These are phyloP conservation scores for Suillus subalutaceus DNA, from an alignment of 768 basidiomycete genomes.

Conservation along the genomic window DNA sequence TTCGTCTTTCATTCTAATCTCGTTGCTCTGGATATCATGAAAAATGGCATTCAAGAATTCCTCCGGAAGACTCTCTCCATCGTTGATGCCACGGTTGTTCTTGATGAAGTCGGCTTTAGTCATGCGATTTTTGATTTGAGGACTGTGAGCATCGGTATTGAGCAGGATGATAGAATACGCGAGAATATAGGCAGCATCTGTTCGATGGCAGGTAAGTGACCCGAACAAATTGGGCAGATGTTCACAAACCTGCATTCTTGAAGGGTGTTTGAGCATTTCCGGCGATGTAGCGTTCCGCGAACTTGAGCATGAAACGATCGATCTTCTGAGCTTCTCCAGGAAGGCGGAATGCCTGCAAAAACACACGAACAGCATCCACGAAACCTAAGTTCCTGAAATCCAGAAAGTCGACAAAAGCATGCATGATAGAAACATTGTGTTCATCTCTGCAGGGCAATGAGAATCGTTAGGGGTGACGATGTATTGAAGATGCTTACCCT, in stretches of 20 bases:
- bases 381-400: conserved; percentile 84
- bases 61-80: conserved; percentile 85
- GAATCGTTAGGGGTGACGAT: not conserved
- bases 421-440: conserved; percentile 91
- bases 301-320: conserved; percentile 98
- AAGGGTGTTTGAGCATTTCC: conserved; percentile 85
- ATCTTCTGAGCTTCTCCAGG: conserved; percentile 99
- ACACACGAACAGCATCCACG: conserved; percentile 86
- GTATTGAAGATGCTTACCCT: conserved; percentile 60
- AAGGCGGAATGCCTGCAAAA: conserved; percentile 94
- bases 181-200: conserved; percentile 92
- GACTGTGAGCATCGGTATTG: conserved; percentile 97
- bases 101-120: conserved; percentile 87
- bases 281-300: conserved; percentile 94
- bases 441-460: conserved; percentile 64
- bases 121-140: conserved; percentile 94
- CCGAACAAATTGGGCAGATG: conserved; percentile 12
- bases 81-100: conserved; percentile 97
- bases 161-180: conserved; percentile 95
- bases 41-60: conserved; percentile 78
- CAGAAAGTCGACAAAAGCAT: conserved; percentile 92
- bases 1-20: conserved; percentile 99
- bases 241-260: conserved; percentile 83
- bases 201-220: conserved; percentile 5
- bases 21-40: conserved; percentile 89